Conservation (phyloP, 2,329 filamentous ascomycete species). For the Arthrobotrys pseudoclavata region DNA sequence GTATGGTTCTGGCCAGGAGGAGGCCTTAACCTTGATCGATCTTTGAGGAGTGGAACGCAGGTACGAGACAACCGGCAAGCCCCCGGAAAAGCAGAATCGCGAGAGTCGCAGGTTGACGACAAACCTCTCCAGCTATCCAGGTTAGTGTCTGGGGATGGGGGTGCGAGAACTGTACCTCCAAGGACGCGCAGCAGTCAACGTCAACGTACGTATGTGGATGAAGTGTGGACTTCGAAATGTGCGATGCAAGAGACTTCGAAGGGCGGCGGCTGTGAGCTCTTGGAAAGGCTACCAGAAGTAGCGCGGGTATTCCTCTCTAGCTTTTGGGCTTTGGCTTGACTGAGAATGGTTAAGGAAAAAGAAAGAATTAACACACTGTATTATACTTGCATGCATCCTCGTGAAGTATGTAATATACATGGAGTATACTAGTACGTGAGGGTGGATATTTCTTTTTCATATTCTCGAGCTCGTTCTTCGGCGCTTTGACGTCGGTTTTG, state of each 20-base stretch:
- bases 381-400: background rate
- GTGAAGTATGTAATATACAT: background rate
- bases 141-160: background rate
- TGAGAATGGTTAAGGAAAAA: background rate
- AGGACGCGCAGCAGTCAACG: conserved; percentile 7
- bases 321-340: background rate
- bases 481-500: conserved; percentile 52
- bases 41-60: conserved; percentile 44
- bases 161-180: conserved; percentile 1
- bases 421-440: background rate
- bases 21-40: conserved; percentile 3
- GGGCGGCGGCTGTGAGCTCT: conserved; percentile 29
- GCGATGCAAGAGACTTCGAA: conserved; percentile 7
- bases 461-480: conserved; percentile 31
- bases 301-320: conserved; percentile 21
- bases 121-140: conserved; percentile 10
- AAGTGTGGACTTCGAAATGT: background rate
- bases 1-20: conserved; percentile 14
- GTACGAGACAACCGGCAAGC: conserved; percentile 52
- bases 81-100: conserved; percentile 35
- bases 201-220: conserved; percentile 8
- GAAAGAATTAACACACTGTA: background rate
- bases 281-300: conserved; percentile 9
- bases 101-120: conserved; percentile 29
- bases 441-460: conserved; percentile 28